Base-by-base conservation (phyloP, 768 basidiomycete species). In the Lactarius vividus region DNA sequence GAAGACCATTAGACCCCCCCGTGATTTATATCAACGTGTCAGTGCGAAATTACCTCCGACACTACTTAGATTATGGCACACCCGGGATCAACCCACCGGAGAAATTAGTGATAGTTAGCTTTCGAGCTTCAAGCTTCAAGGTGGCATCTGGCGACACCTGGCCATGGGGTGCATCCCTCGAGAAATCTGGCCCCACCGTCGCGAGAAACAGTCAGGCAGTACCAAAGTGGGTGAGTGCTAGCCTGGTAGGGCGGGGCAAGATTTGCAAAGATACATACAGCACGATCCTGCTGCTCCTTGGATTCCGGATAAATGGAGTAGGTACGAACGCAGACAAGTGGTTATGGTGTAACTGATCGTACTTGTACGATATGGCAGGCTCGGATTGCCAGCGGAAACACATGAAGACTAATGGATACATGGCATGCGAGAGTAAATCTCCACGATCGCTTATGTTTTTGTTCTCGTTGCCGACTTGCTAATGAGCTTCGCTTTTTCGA, bases 401-500 rank as follows among this genome's bases (percentile, higher is more conserved):
- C 20, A 40, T 61, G 65, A n/a, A 35, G 15, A 57, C 61, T 66
- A 66, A 52, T 8, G 57, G 61, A 58, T 62, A 66, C 65, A 62
- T 18, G 33, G 26, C 15, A 35, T 66, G 62, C 42, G 31, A n/a
- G 55, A 3, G 35, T 18, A 59, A n/a, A 55, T 33, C 29, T 8
- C 44, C 13, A 31, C 16, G 15, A 29, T 44, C 20, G 23, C 57
- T 35, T 79, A 91, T 44, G 87, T 83, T 78, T 82, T 91, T 57
- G 88, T 85, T 77, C 87, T 92, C 42, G 80, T 74, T 23, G 90
- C 81, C 16, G 83, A 87, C 82, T 96, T 97, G 79, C 90, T 88
- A 78, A 96, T 92, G 70, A 97, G 82, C 77, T 92, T 92, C 58
- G 94, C 94, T 79, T 95, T 96, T 77, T 96, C 95, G 71, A 97